Evolutionary conservation across 805 yeast species (phyloP), one percentile per base, ranked within the genome.

Genomic region (Ogataea degrootiae): DNA sequence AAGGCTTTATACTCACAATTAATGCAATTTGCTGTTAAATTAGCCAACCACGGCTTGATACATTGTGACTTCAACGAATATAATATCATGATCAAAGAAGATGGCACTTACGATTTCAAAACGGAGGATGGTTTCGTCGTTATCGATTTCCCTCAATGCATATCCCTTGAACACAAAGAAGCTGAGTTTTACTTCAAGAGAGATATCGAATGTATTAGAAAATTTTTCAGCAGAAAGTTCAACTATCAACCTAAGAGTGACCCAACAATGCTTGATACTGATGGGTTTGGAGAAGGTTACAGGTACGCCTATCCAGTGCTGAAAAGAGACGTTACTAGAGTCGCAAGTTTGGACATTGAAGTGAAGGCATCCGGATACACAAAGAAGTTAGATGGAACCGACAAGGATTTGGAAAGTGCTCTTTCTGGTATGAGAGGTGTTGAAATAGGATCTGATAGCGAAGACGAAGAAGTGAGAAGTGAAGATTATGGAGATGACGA

Each of bases 1-100:
- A 79, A 82, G 51, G 76, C 80, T 52, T 74, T 94, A 42, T 94
- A 94, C 63, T 82, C 89, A 29, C 85, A 88, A 46, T 72, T 94
- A 60, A 92, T 94, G 98, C 71, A 74, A 48, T 91, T 94, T 61
- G 83, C 87, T 19, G 95, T 91, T 14, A 77, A 81, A 51, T 71
- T 94, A 45, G 99, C 87, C 6, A 83, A 86, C 59, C 79, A 84
- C 56, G 99, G 99, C 1, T 74, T 94, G 47, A 90, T 94, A 45
- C 99, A 94, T 68, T 92, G 99, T 75, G 99, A 94, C 72, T 94
- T 83, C 71, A 94, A 94, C 66, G 99, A 94, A 69, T 94, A 94
- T 68, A 94, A 94, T 66, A 89, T 94, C 56, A 88, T 94, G 78
- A 82, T 89, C 31, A 74, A 86, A 37, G 67, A 66, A 23, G 58